A percentile compares a stretch with the other conserved stretches of the same genome.
Conservation (phyloP, 2,329 filamentous ascomycete species). For the Colletotrichum eremochloae region DNA sequence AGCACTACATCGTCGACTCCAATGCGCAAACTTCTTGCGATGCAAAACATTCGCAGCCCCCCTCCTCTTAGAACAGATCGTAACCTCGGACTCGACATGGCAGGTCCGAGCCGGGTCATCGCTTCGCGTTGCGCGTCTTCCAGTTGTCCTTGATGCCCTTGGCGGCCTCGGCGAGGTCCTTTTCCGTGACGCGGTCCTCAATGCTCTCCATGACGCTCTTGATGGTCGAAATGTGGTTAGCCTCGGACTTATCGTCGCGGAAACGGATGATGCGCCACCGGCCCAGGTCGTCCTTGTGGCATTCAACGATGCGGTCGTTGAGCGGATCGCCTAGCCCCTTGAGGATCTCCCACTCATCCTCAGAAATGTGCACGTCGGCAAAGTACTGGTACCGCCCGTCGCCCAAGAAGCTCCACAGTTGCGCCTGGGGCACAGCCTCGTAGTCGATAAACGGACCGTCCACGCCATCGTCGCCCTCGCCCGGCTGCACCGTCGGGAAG, state of each 20-base stretch:
- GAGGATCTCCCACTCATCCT: conserved; percentile 85
- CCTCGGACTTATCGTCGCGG: conserved; percentile 91
- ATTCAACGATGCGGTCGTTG: conserved; percentile 92
- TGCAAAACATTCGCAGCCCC: too few species aligned
- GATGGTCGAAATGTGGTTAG: conserved; percentile 89
- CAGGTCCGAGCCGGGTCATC: not conserved
- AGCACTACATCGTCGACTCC: not conserved
- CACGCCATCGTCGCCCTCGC: conserved; percentile 76
- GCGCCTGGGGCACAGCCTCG: conserved; percentile 80
- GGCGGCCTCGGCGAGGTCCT: conserved; percentile 80
- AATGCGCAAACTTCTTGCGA: not conserved
- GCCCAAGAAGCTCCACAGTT: conserved; percentile 78
- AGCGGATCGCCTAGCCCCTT: conserved; percentile 81
- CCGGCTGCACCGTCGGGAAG: conserved; percentile 79
- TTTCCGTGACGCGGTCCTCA: conserved; percentile 83
- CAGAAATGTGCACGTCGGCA: conserved; percentile 75
- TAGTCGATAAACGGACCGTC: conserved; percentile 80
- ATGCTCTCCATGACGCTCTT: conserved; percentile 92
- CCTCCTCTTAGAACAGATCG: not conserved
- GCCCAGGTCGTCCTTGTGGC: conserved; percentile 80
- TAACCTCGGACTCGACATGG: not conserved
- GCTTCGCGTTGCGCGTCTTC: conserved; percentile 69
- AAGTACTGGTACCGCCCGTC: conserved; percentile 75
- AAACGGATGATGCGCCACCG: conserved; percentile 91
- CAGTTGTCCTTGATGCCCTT: conserved; percentile 82